These are phyloP conservation scores for Hypoxylon intermedium DNA, from an alignment of 495 filamentous ascomycete genomes.

Conservation along the genomic window DNA sequence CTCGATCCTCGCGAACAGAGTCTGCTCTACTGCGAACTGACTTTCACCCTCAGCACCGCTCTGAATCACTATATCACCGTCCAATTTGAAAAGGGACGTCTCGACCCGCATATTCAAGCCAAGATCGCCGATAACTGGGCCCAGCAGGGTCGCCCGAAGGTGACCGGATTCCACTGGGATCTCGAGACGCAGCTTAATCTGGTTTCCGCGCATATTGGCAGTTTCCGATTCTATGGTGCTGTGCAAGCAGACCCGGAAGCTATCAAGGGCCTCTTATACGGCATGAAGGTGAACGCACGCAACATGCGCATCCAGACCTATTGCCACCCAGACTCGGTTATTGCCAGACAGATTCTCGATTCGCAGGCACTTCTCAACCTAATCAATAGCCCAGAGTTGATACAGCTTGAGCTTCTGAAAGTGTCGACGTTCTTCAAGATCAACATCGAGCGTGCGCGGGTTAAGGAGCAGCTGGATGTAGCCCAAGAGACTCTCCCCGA, in stretches of 20 bases:
- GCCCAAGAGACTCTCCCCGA: background rate
- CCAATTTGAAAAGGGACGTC: conserved; percentile 49
- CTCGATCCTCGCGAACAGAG: conserved; percentile 54
- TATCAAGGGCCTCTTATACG: conserved; percentile 47
- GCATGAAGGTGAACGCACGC: conserved; percentile 50
- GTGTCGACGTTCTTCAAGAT: conserved; percentile 49
- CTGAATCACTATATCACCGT: conserved; percentile 49
- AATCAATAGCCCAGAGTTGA: conserved; percentile 39
- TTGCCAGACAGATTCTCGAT: conserved; percentile 56
- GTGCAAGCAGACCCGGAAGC: conserved; percentile 29
- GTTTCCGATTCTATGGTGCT: conserved; percentile 54
- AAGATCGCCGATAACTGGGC: conserved; percentile 49
- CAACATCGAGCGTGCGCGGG: conserved; percentile 41
- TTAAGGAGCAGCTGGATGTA: background rate
- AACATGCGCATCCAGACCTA: conserved; percentile 50
- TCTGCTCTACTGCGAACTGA: conserved; percentile 56
- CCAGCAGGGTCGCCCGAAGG: conserved; percentile 51
- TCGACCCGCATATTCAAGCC: conserved; percentile 44
- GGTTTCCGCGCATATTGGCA: conserved; percentile 45
- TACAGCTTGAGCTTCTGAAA: conserved; percentile 49
- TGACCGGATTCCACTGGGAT: conserved; percentile 56
- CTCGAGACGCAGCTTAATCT: conserved; percentile 58
- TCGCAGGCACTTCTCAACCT: conserved; percentile 47
- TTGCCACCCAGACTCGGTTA: conserved; percentile 56
- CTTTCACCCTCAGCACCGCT: conserved; percentile 45